Evolutionary conservation across 371 early-diverging fungal species (phyloP).

Genomic region (Zancudomyces culisetae): DNA sequence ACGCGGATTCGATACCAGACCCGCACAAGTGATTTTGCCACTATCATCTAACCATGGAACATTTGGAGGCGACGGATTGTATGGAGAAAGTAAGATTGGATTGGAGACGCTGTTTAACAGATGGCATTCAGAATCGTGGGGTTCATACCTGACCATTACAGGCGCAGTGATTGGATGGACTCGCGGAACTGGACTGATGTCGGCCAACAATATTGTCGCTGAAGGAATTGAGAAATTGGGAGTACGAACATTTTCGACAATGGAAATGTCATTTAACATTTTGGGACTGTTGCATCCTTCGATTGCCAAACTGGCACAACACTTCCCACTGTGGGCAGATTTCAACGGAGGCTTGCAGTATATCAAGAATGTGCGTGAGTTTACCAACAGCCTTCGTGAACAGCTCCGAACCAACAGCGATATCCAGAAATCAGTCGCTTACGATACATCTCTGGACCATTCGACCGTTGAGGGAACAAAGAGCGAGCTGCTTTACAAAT

Average conservation of each 20-base stretch:
- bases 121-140: constrained; percentile 86
- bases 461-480: constrained; percentile 53
- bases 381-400: constrained; percentile 50
- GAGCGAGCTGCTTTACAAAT: constrained; percentile 54
- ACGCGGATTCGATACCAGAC: constrained; percentile 62
- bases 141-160: constrained; percentile 67
- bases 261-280: constrained; percentile 91
- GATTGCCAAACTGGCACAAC: constrained; percentile 55
- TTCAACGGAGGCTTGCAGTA: constrained; percentile 75
- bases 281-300: constrained; percentile 75
- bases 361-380: constrained; percentile 57
- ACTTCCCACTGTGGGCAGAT: constrained; percentile 83
- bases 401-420: constrained; percentile 66
- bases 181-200: constrained; percentile 91
- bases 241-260: constrained; percentile 79
- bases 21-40: constrained; percentile 79
- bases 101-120: constrained; percentile 83
- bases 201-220: constrained; percentile 75
- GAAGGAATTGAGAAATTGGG: constrained; percentile 79
- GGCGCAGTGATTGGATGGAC: constrained; percentile 97
- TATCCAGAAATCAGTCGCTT: constrained; percentile 63
- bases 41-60: constrained; percentile 90
- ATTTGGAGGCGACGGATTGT: constrained; percentile 84
- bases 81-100: constrained; percentile 82
- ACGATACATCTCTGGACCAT: constrained; percentile 58